Evolutionary conservation across 306 rosid species (phyloP), one percentile per base, ranked within the genome.

Genomic region (Cucumis hystrix): DNA sequence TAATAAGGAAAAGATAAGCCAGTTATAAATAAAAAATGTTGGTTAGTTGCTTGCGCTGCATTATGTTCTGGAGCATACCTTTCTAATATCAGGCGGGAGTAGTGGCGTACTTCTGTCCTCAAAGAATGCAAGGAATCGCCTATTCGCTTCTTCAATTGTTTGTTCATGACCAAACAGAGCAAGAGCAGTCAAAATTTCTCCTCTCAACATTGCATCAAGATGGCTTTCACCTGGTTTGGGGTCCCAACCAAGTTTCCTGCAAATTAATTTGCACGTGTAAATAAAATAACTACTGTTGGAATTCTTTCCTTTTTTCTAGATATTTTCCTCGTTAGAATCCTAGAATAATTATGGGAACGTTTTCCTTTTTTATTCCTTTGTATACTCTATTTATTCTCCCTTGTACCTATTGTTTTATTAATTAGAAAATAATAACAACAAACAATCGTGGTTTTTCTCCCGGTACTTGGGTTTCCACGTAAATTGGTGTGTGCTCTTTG

Each of bases 161-260:
- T 18, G 86, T 20, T 87, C 93, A 60, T 92, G 92, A 78, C 98
- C 97, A 64, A 84, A 87, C 66, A 47, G 51, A 56, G 96, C 90
- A 76, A 95, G 97, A 72, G 90, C 91, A 65, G 88, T 79, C 93
- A 95, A 88, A 83, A 95, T 41, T 81, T 92, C 96, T 86, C 98
- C 98, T 83, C 98, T 92, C 88, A 95, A 86, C 98, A 90, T 87
- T 37, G 97, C 89, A 86, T 95, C 93, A 63, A 90, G 85, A 83
- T 87, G 87, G 83, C 82, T 79, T 83, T 87, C 88, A 1, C 82
- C 82, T 11, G 83, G 84, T 83, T 89, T 92, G 55, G 98, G 87
- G 12, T 92, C 95, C 98, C 98, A 94, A 77, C 98, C 97, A 80
- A 94, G 97, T 87, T 78, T 90, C 89, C 98, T 94, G 84, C 64